Percentiles rank a stretch among this genome's conserved stretches.
These are phyloP conservation scores for Afroboletus lepidellus DNA, from an alignment of 1,284 basidiomycete species.

Conservation along the genomic window DNA sequence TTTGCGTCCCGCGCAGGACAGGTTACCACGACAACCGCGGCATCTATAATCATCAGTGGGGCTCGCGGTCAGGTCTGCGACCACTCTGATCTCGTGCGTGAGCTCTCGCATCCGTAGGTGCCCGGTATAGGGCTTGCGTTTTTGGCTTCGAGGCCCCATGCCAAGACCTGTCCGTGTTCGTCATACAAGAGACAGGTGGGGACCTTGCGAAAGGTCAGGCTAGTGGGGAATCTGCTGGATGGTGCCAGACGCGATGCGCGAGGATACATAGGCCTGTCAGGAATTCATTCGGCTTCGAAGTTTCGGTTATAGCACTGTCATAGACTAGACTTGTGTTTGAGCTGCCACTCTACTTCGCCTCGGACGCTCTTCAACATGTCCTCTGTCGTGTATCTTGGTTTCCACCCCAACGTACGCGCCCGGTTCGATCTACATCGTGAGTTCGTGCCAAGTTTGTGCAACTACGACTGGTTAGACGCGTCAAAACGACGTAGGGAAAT, in stretches of 20 bases:
- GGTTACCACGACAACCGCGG: slow-evolving; percentile 76
- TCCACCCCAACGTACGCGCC: slow-evolving; percentile 54
- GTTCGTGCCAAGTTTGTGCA: slow-evolving; percentile 41
- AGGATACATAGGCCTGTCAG: slow-evolving; percentile 71
- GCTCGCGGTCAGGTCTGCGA: slow-evolving; percentile 62
- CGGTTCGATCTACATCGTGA: slow-evolving; percentile 49
- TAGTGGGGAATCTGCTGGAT: slow-evolving; percentile 78
- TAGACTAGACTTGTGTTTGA: no score
- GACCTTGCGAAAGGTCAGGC: slow-evolving; percentile 80
- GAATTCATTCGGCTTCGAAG: no score
- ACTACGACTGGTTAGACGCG: background rate
- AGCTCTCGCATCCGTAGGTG: slow-evolving; percentile 74
- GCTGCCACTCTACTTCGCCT: no score
- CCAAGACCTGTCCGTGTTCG: slow-evolving; percentile 62
- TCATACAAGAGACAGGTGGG: slow-evolving; percentile 79
- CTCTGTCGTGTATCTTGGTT: slow-evolving; percentile 35
- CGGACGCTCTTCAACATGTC: no score
- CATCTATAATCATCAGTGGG: slow-evolving; percentile 44
- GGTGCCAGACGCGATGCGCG: slow-evolving; percentile 72
- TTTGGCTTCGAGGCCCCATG: slow-evolving; percentile 81
- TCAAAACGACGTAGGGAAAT: no score
- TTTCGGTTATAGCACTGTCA: no score
- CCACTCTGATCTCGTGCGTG: slow-evolving; percentile 75
- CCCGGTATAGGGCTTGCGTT: slow-evolving; percentile 67
- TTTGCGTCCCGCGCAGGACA: slow-evolving; percentile 85